A percentile compares a stretch with the other conserved stretches of the same genome.
phyloP scores from a whole-genome alignment of 2,329 filamentous ascomycete species.

The Aspergillus alliaceus region DNA sequence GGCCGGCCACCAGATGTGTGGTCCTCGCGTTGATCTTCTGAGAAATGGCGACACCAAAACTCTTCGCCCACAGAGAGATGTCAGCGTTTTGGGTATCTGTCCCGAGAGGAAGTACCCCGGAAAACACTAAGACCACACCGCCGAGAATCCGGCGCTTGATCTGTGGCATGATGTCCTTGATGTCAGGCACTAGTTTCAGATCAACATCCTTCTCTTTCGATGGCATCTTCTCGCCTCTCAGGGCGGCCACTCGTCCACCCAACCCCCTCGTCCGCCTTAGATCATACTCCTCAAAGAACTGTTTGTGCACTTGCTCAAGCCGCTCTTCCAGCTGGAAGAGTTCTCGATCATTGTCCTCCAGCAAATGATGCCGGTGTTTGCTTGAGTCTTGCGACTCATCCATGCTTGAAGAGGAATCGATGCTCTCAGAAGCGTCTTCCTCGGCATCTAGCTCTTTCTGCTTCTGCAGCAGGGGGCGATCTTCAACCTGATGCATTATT shows the following conservation, averaged over 20 bases:
- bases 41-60: conserved; percentile 71
- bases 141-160: conserved; percentile 77
- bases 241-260: conserved; percentile 50
- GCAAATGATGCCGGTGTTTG: conserved; percentile 67
- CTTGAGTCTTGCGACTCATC: conserved; percentile 40
- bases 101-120: conserved; percentile 82
- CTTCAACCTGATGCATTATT: conserved; percentile 83
- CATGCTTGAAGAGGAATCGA: conserved; percentile 44
- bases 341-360: conserved; percentile 86
- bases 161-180: conserved; percentile 77
- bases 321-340: conserved; percentile 74
- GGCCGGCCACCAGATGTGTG: conserved; percentile 54
- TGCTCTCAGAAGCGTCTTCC: conserved; percentile 64
- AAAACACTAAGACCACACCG: conserved; percentile 79
- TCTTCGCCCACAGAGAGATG: conserved; percentile 80
- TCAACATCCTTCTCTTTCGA: conserved; percentile 47
- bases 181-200: conserved; percentile 72
- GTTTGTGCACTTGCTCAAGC: conserved; percentile 70
- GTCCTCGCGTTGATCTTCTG: conserved; percentile 47
- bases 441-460: conserved; percentile 89
- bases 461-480: conserved; percentile 85
- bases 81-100: conserved; percentile 79
- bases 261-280: conserved; percentile 44
- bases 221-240: conserved; percentile 50
- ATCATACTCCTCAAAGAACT: conserved; percentile 84